Percentiles rank a stretch among this genome's conserved stretches.
phyloP scores from a whole-genome alignment of 2,329 filamentous ascomycete species.

The Corinectria fuckeliana region DNA sequence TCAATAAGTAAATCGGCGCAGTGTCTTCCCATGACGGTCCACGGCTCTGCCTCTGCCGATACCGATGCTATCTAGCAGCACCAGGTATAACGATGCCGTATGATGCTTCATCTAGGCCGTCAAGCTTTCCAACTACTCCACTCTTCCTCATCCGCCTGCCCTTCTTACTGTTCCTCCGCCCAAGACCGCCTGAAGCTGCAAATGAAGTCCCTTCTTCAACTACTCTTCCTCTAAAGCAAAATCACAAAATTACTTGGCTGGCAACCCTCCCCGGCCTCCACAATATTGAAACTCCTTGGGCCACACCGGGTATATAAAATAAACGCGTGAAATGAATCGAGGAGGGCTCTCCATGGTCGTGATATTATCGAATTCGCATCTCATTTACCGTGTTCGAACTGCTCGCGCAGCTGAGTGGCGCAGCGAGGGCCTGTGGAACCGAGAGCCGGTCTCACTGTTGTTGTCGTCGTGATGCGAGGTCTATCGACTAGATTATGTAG shows the following conservation, averaged over 20 bases:
- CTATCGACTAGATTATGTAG: conserved; percentile 25
- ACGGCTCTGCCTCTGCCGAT: conserved; percentile 25
- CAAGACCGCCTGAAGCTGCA: conserved; percentile 7
- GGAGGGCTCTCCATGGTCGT: conserved; percentile 22
- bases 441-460: neutral
- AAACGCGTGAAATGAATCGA: conserved; percentile 33
- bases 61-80: conserved; percentile 26
- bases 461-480: conserved; percentile 19
- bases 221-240: neutral
- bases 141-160: neutral
- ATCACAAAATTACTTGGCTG: conserved; percentile 26
- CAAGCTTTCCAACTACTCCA: neutral
- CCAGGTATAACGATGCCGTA: conserved; percentile 17
- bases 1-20: conserved; percentile 19
- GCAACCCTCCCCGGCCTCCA: conserved; percentile 24
- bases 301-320: conserved; percentile 39
- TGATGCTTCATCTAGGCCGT: conserved; percentile 11
- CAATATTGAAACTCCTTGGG: conserved; percentile 26
- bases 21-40: conserved; percentile 13
- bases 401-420: conserved; percentile 5
- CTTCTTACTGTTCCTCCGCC: neutral
- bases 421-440: neutral
- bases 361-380: conserved; percentile 18
- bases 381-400: conserved; percentile 8
- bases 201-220: neutral